Conservation (phyloP, 2,329 filamentous ascomycete genomes). For the Exophiala dermatitidis region DNA sequence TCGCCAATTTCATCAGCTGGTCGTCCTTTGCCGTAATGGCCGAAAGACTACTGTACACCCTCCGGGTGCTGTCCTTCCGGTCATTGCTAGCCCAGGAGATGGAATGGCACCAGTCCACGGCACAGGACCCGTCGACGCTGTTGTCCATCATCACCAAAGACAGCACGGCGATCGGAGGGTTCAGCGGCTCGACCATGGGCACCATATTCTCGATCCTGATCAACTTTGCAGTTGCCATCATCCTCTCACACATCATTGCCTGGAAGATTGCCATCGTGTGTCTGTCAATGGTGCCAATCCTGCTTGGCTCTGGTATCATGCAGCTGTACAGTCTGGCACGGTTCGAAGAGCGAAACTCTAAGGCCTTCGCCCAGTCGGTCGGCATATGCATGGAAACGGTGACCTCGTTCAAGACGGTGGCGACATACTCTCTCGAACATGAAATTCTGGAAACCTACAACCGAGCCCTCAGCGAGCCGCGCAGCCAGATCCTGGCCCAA, state of each 20-base stretch:
- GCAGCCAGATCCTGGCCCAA: constrained; percentile 44
- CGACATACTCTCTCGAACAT: constrained; percentile 46
- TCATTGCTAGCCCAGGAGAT: constrained; percentile 20
- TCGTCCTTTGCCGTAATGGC: constrained; percentile 26
- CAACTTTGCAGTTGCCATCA: constrained; percentile 61
- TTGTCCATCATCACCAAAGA: constrained; percentile 64
- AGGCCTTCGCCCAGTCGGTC: constrained; percentile 46
- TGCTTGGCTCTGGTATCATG: constrained; percentile 63
- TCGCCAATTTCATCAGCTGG: constrained; percentile 56
- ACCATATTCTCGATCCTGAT: constrained; percentile 42
- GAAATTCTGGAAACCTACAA: constrained; percentile 42
- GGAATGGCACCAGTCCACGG: constrained; percentile 62
- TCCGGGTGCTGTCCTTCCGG: constrained; percentile 22
- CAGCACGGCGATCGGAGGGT: constrained; percentile 57
- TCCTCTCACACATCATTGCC: constrained; percentile 62
- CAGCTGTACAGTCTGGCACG: constrained; percentile 53
- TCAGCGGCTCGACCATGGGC: constrained; percentile 38
- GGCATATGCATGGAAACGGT: constrained; percentile 48
- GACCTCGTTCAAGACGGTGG: constrained; percentile 47
- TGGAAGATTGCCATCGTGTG: constrained; percentile 72
- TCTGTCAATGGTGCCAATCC: constrained; percentile 59
- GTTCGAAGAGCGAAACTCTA: constrained; percentile 51
- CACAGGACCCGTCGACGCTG: constrained; percentile 54
- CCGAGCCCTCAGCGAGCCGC: constrained; percentile 41
- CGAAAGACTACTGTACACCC: constrained; percentile 16